Percentiles rank a stretch among this genome's conserved stretches.
These are phyloP conservation scores for Colletotrichum sublineola DNA, from an alignment of 2,329 filamentous ascomycete species.

Conservation along the genomic window DNA sequence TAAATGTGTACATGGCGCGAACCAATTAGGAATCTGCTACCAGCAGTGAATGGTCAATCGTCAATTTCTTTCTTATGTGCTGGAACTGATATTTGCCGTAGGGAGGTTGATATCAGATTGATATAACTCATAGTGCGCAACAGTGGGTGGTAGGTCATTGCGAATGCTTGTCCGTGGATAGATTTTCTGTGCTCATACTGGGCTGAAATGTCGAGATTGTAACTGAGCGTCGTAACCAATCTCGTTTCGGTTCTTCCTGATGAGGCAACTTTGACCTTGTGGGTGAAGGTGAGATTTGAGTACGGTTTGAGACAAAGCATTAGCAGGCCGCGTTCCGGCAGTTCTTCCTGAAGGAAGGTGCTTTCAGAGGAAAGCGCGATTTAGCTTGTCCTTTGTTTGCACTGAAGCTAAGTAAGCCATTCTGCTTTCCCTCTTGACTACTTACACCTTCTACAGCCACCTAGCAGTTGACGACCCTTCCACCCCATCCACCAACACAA, in stretches of 20 bases:
- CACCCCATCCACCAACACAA: neutral
- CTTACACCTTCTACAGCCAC: neutral
- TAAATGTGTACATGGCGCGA: constrained; percentile 28
- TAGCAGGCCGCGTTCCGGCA: neutral
- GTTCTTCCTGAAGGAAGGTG: neutral
- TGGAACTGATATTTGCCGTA: neutral
- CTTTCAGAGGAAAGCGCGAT: neutral
- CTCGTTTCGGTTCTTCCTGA: neutral
- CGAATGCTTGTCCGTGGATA: neutral
- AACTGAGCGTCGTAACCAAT: neutral
- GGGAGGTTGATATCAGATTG: neutral
- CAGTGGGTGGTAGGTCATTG: neutral
- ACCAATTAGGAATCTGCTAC: constrained; percentile 14
- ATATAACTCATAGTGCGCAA: neutral
- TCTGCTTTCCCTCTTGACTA: neutral
- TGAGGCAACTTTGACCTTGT: too few relatives aligned
- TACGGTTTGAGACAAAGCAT: neutral
- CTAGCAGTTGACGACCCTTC: neutral
- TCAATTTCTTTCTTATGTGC: constrained; percentile 25
- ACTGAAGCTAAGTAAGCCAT: neutral
- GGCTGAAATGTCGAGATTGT: neutral
- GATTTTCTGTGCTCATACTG: neutral
- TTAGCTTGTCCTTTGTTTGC: too few relatives aligned
- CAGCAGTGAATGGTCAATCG: constrained; percentile 36
- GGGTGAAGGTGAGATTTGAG: neutral